Evolutionary conservation across 768 basidiomycete species (phyloP), one percentile per base, ranked within the genome.

Genomic region (Hirschioporus abietinus): DNA sequence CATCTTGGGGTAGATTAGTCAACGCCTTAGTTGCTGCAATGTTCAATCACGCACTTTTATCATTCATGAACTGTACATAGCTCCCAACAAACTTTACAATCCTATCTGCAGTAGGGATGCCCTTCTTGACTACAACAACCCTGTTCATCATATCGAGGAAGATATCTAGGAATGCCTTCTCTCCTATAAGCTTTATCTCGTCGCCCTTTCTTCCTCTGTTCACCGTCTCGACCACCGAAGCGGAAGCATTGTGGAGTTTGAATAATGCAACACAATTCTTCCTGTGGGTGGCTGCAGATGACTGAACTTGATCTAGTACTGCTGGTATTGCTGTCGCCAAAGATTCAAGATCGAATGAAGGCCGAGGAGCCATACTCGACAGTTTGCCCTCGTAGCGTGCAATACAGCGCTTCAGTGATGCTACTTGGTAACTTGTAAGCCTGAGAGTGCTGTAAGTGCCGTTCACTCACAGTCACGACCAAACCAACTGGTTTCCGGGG

Each of bases 231-330:
- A 71, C 71, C 25, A 76, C 66, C 15, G 67, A 64, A 10, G 78
- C 74, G 61, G 78, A 78, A 63, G 74, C 70, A 1, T 73, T 70
- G 64, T 84, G 82, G 52, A 84, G 71, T 70, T 83, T 81, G 71
- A 81, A 76, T 0, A 85, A 74, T 0, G 77, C 75, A 42, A 81
- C 79, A 58, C 82, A 74, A 71, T 84, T 84, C 76, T 85, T 85
- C 42, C 80, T 78, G 70, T 86, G 84, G 69, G 80, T 81, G 17
- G 83, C 80, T 20, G 76, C 71, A 0, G 78, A 78, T 64, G 70
- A 68, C 71, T 84, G 83, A 0, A 74, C 79, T 72, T 84, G 81
- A 27, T 78, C 76, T 66, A 84, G 82, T 58, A 82, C 79, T 9
- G 76, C 75, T 10, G 86, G 83, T 23, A 92, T 71, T 17, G 75